These are phyloP conservation scores for Sophora flavescens DNA, from an alignment of 306 rosid species.

Conservation along the genomic window DNA sequence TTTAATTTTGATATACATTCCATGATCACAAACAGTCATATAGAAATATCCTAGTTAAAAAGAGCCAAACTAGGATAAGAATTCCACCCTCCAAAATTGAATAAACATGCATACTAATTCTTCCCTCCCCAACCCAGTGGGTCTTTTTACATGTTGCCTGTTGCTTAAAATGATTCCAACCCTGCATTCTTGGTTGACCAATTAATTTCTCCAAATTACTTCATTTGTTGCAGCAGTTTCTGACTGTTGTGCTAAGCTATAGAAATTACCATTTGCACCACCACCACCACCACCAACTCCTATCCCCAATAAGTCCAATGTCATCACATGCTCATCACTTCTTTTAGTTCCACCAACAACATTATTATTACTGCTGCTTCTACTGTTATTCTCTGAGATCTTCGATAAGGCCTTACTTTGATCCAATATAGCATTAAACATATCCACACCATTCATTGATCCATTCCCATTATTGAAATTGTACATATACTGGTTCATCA, in stretches of 20 bases:
- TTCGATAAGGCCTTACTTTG: conserved; percentile 60
- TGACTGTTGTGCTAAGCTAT: conserved; percentile 44
- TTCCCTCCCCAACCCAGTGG: not conserved
- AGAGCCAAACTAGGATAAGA: not conserved
- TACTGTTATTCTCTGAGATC: conserved; percentile 56
- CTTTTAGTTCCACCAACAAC: conserved; percentile 47
- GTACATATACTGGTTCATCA: conserved; percentile 55
- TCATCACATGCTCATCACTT: conserved; percentile 58
- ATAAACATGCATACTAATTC: conserved; percentile 10
- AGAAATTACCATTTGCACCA: conserved; percentile 51
- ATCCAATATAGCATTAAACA: conserved; percentile 65
- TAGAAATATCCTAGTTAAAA: too few species aligned
- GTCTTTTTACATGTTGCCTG: conserved; percentile 53
- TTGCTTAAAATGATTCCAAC: conserved; percentile 64
- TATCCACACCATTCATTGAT: conserved; percentile 56
- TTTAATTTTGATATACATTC: too few species aligned
- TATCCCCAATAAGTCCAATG: conserved; percentile 80
- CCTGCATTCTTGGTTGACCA: conserved; percentile 60
- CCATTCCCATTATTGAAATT: conserved; percentile 28
- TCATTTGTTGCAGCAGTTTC: conserved; percentile 49
- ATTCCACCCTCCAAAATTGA: not conserved
- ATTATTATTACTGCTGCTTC: conserved; percentile 10
- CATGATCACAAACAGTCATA: too few species aligned
- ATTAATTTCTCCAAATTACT: conserved; percentile 67
- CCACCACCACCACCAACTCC: conserved; percentile 51